Base-by-base conservation (phyloP, 768 basidiomycete genomes). In the Mycena metata region DNA sequence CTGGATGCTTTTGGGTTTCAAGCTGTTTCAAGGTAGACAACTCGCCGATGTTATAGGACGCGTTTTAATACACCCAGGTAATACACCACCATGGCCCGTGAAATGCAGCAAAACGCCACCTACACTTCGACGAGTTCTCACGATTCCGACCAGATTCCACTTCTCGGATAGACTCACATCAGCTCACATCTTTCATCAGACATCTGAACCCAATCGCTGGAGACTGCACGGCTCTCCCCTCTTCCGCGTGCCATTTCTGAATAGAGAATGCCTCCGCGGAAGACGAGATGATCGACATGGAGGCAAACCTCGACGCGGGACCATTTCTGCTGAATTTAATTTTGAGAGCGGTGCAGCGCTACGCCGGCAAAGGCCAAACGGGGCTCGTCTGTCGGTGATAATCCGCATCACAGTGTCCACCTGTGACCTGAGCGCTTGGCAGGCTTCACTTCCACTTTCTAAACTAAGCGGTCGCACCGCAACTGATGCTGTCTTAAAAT, bases 401-500 rank as follows among this genome's bases (percentile, higher is more conserved):
- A 60, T 66, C 57, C 64, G 45, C 63, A 49, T n/a, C 51, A 16
- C 16, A 13, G 21, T 58, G 46, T 49, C 55, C 55, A 51, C 26
- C 46, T 66, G 57, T 30, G 58, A 51, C 26, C 46, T 66, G 57
- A 42, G 58, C 41, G 24, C 24, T 50, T 58, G 55, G n/a, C 49
- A 50, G 46, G n/a, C 47, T 30, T 26, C 49, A 24, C 47, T 49
- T 30, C n/a, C n/a, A n/a, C n/a, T n/a, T n/a, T n/a, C 47, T 26
- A 51, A 54, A 61, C 58, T 43, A 26, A 46, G 39, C 39, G 39
- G 39, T 35, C 24, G 4, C 56, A 26, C 24, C 12, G 21, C 26
- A 41, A 47, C 15, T 54, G 66, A 68, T 63, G 61, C 36, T 56
- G n/a, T n/a, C n/a, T 57, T 46, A 33, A 63, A 45, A 36, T 62